Evolutionary conservation across 768 basidiomycete species (phyloP).

Genomic region (Mrakia frigida): DNA sequence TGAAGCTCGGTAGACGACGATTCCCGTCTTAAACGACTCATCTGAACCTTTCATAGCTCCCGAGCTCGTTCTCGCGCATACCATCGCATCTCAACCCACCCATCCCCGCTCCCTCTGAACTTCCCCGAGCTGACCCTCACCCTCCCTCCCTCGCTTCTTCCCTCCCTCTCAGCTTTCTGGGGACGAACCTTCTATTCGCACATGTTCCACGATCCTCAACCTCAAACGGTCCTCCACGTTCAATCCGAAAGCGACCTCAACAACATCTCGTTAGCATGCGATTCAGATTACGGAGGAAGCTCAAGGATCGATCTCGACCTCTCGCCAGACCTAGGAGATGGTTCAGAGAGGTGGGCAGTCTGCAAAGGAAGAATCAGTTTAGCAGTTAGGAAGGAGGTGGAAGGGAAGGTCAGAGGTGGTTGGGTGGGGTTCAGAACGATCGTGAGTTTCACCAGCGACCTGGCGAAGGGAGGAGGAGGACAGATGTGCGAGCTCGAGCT

Average conservation of each 20-base stretch:
- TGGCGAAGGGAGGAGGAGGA: background rate
- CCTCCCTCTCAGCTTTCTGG: background rate
- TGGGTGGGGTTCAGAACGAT: constrained; percentile 16
- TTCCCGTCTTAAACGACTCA: too few relatives aligned
- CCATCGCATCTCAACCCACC: background rate
- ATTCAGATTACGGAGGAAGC: constrained; percentile 10
- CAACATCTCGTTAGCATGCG: constrained; percentile 14
- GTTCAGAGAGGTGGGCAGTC: constrained; percentile 13
- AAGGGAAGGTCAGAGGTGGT: constrained; percentile 8
- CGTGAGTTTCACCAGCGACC: background rate
- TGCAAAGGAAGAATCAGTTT: constrained; percentile 21
- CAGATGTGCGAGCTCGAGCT: background rate
- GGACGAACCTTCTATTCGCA: constrained; percentile 4
- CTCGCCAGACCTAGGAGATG: constrained; percentile 2
- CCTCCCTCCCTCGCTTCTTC: background rate
- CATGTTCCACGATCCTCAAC: constrained; percentile 16
- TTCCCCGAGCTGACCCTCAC: constrained; percentile 8
- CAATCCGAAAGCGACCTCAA: background rate
- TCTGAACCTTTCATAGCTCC: too few relatives aligned
- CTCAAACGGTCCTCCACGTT: constrained; percentile 4
- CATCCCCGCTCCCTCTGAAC: background rate
- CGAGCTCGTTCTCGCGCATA: too few relatives aligned
- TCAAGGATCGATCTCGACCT: constrained; percentile 7
- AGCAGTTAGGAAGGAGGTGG: constrained; percentile 4
- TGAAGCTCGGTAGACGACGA: too few relatives aligned